A percentile compares a stretch with the other conserved stretches of the same genome.
Conservation (phyloP, 2,329 filamentous ascomycete genomes). For the Dendrostoma leiphaemia region DNA sequence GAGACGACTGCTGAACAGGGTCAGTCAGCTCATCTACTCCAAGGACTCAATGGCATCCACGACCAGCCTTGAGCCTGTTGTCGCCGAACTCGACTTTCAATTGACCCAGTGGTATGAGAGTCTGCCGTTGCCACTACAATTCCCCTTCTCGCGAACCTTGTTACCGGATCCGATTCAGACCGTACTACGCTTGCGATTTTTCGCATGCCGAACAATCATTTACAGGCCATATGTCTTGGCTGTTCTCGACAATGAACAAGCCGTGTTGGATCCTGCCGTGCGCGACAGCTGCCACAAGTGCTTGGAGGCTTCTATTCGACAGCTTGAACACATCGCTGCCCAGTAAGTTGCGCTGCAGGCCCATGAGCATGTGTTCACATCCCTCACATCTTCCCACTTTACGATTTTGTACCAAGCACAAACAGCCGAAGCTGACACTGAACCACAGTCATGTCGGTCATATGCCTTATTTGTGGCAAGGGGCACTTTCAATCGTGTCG, state of each 20-base stretch:
- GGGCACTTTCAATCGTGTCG: constrained; percentile 77
- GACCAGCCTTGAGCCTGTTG: constrained; percentile 72
- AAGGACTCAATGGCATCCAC: constrained; percentile 71
- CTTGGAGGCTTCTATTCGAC: constrained; percentile 74
- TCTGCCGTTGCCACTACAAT: constrained; percentile 71
- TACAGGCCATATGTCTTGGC: constrained; percentile 81
- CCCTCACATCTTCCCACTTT: constrained; percentile 3
- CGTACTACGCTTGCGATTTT: constrained; percentile 75
- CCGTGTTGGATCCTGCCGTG: constrained; percentile 68
- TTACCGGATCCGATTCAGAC: constrained; percentile 75
- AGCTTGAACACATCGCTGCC: constrained; percentile 74
- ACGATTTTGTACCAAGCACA: not conserved
- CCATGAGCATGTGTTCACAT: not conserved
- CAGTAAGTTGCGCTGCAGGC: constrained; percentile 54
- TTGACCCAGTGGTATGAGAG: constrained; percentile 83
- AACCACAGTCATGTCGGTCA: constrained; percentile 68
- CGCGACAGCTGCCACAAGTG: constrained; percentile 79
- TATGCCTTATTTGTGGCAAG: constrained; percentile 84
- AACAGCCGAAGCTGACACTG: not conserved
- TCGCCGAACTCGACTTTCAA: constrained; percentile 78
- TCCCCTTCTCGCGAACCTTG: constrained; percentile 67
- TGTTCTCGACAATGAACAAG: constrained; percentile 74
- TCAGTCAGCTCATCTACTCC: constrained; percentile 77
- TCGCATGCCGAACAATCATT: constrained; percentile 82
- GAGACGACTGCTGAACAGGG: constrained; percentile 71